Evolutionary conservation across 177 flowering plant species (phyloP).

Genomic region (Vitis hybrid): DNA sequence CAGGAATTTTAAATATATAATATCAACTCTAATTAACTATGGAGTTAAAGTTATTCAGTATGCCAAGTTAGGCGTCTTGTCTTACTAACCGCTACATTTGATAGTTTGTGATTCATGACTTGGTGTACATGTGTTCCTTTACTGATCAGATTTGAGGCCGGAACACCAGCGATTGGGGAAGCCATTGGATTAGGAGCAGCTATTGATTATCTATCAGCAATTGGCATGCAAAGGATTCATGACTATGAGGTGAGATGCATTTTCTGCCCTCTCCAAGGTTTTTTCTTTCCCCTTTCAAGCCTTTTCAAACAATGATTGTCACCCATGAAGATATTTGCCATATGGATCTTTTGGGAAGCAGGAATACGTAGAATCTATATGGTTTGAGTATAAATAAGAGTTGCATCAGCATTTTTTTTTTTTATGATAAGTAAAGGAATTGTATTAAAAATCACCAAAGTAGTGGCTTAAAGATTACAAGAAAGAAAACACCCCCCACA

Average conservation of each 20-base stretch:
- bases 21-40: no score
- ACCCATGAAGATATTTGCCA: no score
- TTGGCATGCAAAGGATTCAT: conserved; percentile 95
- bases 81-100: not conserved
- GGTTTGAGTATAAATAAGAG: no score
- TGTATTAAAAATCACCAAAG: no score
- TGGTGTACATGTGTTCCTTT: conserved; percentile 1
- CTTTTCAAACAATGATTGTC: not conserved
- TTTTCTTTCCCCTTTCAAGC: not conserved
- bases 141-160: conserved; percentile 89
- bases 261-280: not conserved
- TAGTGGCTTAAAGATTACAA: no score
- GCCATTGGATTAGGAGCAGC: conserved; percentile 97
- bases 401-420: no score
- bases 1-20: no score
- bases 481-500: no score
- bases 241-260: conserved; percentile 71
- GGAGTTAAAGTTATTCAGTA: no score
- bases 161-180: conserved; percentile 98
- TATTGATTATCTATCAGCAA: conserved; percentile 76
- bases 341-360: no score
- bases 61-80: not conserved
- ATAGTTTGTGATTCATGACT: conserved; percentile 1
- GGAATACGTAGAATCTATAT: no score
- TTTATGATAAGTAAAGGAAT: no score